Conservation (phyloP, 2,329 filamentous ascomycete genomes). For the Calonectria leucothoes region DNA sequence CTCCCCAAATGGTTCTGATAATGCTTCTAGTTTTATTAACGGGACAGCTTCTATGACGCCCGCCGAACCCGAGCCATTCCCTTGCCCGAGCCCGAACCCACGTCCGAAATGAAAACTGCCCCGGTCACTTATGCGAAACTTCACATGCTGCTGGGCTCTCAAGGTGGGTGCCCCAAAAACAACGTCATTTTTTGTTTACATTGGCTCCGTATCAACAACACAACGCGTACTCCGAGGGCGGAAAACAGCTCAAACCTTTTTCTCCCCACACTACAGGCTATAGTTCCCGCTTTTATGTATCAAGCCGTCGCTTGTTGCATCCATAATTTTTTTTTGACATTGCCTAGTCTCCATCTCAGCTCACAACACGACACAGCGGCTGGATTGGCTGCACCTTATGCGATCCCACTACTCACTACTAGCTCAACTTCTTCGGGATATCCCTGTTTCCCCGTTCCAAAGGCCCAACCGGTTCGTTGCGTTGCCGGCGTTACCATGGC, state of each 20-base stretch:
- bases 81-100: slow-evolving; percentile 19
- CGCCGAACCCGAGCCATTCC: slow-evolving; percentile 2
- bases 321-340: not conserved
- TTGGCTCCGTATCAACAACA: not conserved
- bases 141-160: slow-evolving; percentile 18
- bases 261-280: slow-evolving; percentile 6
- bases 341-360: not conserved
- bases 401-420: not conserved
- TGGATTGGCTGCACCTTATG: not conserved
- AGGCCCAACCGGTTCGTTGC: slow-evolving; percentile 7
- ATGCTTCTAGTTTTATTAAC: slow-evolving; percentile 4
- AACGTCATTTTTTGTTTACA: slow-evolving; percentile 28
- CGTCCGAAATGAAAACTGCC: slow-evolving; percentile 21
- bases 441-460: slow-evolving; percentile 6
- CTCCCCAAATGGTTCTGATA: not conserved
- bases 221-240: not conserved
- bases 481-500: slow-evolving; percentile 23
- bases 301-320: not conserved
- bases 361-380: slow-evolving; percentile 7
- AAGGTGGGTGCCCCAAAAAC: not conserved
- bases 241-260: not conserved
- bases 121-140: slow-evolving; percentile 22
- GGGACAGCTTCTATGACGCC: not conserved
- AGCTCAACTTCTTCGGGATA: not conserved
- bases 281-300: slow-evolving; percentile 17